Percentiles rank a stretch among this genome's conserved stretches.
Conservation (phyloP, 2,329 filamentous ascomycete genomes). For the Botrytis tulipae region DNA sequence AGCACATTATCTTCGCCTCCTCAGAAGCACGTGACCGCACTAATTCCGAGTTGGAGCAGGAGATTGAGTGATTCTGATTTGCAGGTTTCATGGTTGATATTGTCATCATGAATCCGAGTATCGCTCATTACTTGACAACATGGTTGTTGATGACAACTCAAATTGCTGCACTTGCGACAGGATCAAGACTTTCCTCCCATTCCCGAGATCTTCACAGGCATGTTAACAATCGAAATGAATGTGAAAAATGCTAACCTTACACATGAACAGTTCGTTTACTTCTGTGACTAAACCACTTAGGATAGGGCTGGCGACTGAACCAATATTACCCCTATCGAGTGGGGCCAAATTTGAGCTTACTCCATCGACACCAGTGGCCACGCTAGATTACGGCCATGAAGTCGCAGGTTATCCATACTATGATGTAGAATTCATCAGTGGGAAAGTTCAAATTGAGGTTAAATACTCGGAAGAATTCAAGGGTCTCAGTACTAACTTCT, state of each 20-base stretch:
- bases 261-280: background rate
- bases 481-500: background rate
- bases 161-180: background rate
- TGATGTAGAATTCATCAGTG: background rate
- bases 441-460: background rate
- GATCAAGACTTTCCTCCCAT: background rate
- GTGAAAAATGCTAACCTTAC: background rate
- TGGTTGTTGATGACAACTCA: background rate
- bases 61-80: background rate
- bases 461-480: slow-evolving; percentile 2
- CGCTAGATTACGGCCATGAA: background rate
- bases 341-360: background rate
- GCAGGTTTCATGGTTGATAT: background rate
- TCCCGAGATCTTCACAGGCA: background rate
- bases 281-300: background rate
- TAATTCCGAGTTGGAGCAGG: background rate
- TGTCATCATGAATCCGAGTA: background rate
- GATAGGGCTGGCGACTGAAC: background rate
- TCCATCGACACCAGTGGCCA: background rate
- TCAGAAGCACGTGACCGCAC: background rate
- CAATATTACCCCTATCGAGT: background rate
- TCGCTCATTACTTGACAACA: background rate
- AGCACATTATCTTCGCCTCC: background rate
- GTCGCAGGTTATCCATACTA: background rate
- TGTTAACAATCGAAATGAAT: background rate